Evolutionary conservation across 306 rosid genomes (phyloP).

Genomic region (Canavalia ensiformis): DNA sequence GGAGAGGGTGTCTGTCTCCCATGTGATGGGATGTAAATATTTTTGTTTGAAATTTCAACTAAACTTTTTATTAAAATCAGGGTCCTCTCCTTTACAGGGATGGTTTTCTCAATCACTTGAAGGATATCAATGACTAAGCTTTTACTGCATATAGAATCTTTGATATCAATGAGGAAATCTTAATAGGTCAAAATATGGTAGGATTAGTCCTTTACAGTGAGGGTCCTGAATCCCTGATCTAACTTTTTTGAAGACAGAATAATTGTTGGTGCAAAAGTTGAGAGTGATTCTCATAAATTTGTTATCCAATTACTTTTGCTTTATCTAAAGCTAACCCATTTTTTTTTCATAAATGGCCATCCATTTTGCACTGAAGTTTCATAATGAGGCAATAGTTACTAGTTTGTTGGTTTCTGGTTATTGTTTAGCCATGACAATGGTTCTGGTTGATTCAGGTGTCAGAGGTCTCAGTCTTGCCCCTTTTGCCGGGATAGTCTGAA

Average conservation of each 20-base stretch:
- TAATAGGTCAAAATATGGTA: not conserved
- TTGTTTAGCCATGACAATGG: constrained; percentile 33
- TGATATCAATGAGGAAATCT: constrained; percentile 24
- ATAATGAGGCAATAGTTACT: not conserved
- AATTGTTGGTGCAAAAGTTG: constrained; percentile 25
- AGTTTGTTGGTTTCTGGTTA: not conserved
- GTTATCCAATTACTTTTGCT: constrained; percentile 38
- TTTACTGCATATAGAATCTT: constrained; percentile 1
- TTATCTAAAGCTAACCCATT: constrained; percentile 41
- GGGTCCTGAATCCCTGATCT: constrained; percentile 28
- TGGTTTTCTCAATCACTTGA: constrained; percentile 17
- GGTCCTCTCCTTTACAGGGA: constrained; percentile 18
- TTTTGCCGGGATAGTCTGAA: constrained; percentile 87
- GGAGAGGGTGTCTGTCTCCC: not conserved
- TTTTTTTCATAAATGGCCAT: not conserved
- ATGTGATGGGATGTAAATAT: not conserved
- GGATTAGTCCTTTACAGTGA: not conserved
- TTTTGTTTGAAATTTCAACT: constrained; percentile 30
- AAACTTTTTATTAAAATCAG: not conserved
- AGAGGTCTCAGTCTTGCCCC: constrained; percentile 88
- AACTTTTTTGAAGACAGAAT: constrained; percentile 3
- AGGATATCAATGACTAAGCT: constrained; percentile 15
- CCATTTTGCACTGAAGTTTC: no score
- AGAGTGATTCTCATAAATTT: constrained; percentile 9
- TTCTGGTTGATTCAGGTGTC: constrained; percentile 61